These are phyloP conservation scores for Petrea volubilis DNA, from an alignment of 257 asterid genomes.

Conservation along the genomic window DNA sequence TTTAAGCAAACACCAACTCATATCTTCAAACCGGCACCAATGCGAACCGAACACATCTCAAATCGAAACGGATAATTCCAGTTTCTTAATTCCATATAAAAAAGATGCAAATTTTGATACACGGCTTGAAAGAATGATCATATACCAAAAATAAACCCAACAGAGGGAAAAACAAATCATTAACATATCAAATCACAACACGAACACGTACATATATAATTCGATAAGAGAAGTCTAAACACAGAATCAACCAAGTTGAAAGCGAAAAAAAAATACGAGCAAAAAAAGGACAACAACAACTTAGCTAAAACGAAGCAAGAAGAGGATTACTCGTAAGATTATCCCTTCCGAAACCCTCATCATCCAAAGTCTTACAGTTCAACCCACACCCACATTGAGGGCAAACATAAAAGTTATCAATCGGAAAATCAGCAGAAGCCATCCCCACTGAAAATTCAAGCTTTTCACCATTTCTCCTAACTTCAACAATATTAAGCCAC, in stretches of 20 bases:
- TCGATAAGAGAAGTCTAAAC: not conserved
- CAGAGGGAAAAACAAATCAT: not conserved
- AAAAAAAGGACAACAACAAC: not conserved
- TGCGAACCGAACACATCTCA: not conserved
- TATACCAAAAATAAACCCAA: not conserved
- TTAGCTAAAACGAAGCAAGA: constrained; percentile 24
- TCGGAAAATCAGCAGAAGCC: constrained; percentile 64
- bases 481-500: constrained; percentile 82
- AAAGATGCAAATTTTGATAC: not conserved
- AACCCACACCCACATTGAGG: constrained; percentile 92
- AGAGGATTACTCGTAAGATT: not conserved
- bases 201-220: not conserved
- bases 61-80: not conserved
- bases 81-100: not conserved
- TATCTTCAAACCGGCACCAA: too few relatives aligned
- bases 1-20: too few relatives aligned
- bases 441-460: constrained; percentile 80
- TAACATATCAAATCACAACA: not conserved
- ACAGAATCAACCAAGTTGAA: not conserved
- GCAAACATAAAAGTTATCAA: constrained; percentile 51
- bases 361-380: constrained; percentile 42
- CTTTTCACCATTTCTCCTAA: constrained; percentile 44
- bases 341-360: constrained; percentile 3
- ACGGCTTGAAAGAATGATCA: not conserved
- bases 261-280: not conserved